Base-by-base conservation (phyloP, 2,329 filamentous ascomycete species). In the Tolypocladium pustulatum region DNA sequence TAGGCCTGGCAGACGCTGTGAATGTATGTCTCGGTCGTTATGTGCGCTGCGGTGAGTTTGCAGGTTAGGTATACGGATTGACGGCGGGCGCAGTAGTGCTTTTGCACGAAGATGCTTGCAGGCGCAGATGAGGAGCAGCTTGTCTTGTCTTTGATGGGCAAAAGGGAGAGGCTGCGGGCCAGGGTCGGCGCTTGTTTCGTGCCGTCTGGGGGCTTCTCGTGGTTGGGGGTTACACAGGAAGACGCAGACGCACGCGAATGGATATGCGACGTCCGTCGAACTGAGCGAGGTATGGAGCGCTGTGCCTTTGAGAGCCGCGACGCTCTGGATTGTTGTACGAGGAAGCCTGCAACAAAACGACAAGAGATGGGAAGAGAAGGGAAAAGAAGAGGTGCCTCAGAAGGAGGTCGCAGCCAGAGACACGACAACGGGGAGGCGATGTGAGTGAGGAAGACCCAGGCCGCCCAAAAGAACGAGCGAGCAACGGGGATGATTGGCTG, bases 1-100 rank as follows among this genome's bases (percentile, higher is more conserved):
- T 9, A 41, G 30, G 25, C 46, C 43, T 56, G 55, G 55, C 51
- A 54, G 49, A 51, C 49, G 56, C 59, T 56, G 56, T 41, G 56
- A 62, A 63, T 65, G 65, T 69, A 67, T 69, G 68, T 70, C 67
- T 70, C 65, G 65, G 67, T 64, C 61, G 65, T 64, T 59, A 62
- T 49, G 61, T 62, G 61, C 60, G 63, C 59, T 58, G 58, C 59
- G 63, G 57, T 60, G 37, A 58, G 52, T 38, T 53, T 32, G 34
- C 56, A 51, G 55, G 59, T 55, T 51, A 62, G 54, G 34, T 49
- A 58, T 53, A 59, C 30, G 59, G 63, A 58, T 32, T 61, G 61
- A 60, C 59, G 64, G 62, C 61, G 63, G 64, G 65, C 55, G 60
- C 55, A 56, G 60, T 53, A 51, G 57, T 61, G 63, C 64, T 67